Evolutionary conservation across 345 rosid species (phyloP).

Genomic region (Pugionium dolabratum): DNA sequence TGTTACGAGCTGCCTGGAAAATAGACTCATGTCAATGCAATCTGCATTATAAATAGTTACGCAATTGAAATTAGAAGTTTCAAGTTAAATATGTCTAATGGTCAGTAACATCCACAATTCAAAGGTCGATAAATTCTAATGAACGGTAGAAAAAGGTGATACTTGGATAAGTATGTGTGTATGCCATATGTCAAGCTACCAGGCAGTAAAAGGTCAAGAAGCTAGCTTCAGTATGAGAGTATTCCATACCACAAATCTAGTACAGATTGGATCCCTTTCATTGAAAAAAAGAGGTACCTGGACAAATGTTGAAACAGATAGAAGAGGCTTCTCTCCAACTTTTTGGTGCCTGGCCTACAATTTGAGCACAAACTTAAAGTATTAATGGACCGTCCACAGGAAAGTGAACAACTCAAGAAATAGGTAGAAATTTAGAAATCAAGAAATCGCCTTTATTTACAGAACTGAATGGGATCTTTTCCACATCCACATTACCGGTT

Average conservation of each 20-base stretch:
- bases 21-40: constrained; percentile 20
- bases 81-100: constrained; percentile 4
- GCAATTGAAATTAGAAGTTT: constrained; percentile 6
- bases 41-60: constrained; percentile 17
- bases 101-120: constrained; percentile 17
- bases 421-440: constrained; percentile 5
- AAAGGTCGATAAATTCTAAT: constrained; percentile 16
- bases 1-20: constrained; percentile 93
- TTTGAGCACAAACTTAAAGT: constrained; percentile 32
- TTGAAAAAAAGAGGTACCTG: constrained; percentile 52
- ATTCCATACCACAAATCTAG: constrained; percentile 1
- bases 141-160: not conserved
- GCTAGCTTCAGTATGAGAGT: constrained; percentile 17
- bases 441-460: constrained; percentile 4
- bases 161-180: constrained; percentile 10
- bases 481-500: not conserved
- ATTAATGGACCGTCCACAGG: not conserved
- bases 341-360: constrained; percentile 79
- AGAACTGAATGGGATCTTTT: constrained; percentile 8
- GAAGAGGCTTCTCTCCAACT: constrained; percentile 92
- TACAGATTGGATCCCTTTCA: not conserved
- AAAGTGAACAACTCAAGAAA: constrained; percentile 8
- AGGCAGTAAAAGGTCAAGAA: constrained; percentile 2
- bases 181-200: constrained; percentile 15
- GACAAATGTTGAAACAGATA: constrained; percentile 73